Base-by-base conservation (phyloP, 352 stramenopile genomes). In the Phytophthora hybrid region DNA sequence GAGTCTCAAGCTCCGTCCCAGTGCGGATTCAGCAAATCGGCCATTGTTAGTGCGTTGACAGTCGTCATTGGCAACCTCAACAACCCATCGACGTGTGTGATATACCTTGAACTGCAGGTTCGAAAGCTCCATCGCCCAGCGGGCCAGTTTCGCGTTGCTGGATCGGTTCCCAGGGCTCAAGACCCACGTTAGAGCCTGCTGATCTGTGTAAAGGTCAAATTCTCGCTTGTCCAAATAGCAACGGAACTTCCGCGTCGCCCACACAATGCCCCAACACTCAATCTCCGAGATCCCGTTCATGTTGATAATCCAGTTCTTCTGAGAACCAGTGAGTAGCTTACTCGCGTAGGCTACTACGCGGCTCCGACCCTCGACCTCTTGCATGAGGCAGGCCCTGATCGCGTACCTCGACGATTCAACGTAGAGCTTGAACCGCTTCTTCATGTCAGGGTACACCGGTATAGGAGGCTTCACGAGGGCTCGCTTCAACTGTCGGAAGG, bases 91-190 rank as follows among this genome's bases (percentile, higher is more conserved):
- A 55, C 60, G 23, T 60, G 53, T 59, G 14, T 59, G 60, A 21
- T 59, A 31, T 1, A 67, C 47, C 21, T 60, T 59, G 32, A 59
- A 59, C n/a, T 51, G 60, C 10, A 67, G 7, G 47, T 67, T 56
- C 1, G 60, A 60, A 0, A 60, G 32, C 23, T 67, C 60, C 60
- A 59, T 60, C 0, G 32, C 32, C 49, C 60, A 67, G 21, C 49
- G n/a, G 2, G 60, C 60, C 32, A 67, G 7, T n/a, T 67, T 59
- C 8, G 60, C 29, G 26, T 67, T 67, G 4, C 8, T 34, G 5
- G 23, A 31, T 7, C 26, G 26, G 26, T 31, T 31, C 23, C 23
- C 23, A 26, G 23, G 23, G 23, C 23, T 26, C 1, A 26, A 26
- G 23, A 26, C 23, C 23, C 0, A 26, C 23, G 23, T 26, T 26